Base-by-base conservation (phyloP, 129 eudicot species). In the Pseudognaphalium luteoalbum region DNA sequence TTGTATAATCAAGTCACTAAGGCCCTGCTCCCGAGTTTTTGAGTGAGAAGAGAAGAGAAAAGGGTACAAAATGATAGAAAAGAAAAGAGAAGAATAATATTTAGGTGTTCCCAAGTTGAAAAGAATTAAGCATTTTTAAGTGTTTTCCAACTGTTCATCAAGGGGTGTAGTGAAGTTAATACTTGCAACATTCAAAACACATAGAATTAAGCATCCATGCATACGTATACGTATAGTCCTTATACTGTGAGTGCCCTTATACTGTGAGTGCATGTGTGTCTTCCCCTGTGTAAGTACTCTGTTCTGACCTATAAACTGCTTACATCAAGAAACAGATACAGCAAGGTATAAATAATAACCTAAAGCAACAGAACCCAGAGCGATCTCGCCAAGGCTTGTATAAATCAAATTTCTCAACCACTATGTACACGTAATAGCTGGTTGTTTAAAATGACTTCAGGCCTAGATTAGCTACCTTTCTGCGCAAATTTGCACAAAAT, bases 171-270 rank as follows among this genome's bases (percentile, higher is more conserved):
- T 60, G 29, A 61, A 11, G 35, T 30, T 61, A 61, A 61, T 11
- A 61, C 35, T 25, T 61, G 66, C 66, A 25, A 61, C n/a, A 61
- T 61, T 47, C 54, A 25, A 61, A n/a, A 20, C 11, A 32, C 70
- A n/a, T 32, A 65, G 8, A 65, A 32, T 57, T 2, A 57, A n/a
- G 28, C 5, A 19, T 57, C 62, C 28, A 57, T 57, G 12, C 21
- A n/a, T 57, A 7, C 19, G 25, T 57, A 19, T n/a, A 57, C 4
- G 62, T n/a, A 19, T 1, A 57, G 29, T n/a, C 54, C 0, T 11
- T 57, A 57, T n/a, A 21, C 10, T 17, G 8, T 57, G 11, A 5
- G 62, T n/a, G n/a, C n/a, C 54, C 0, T 11, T 57, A 57, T n/a
- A 21, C 10, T 57, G 28, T 57, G 10, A 17, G 9, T n/a, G 28